Base-by-base conservation (phyloP, 2,329 filamentous ascomycete genomes). In the Phaeosphaeria sp. region DNA sequence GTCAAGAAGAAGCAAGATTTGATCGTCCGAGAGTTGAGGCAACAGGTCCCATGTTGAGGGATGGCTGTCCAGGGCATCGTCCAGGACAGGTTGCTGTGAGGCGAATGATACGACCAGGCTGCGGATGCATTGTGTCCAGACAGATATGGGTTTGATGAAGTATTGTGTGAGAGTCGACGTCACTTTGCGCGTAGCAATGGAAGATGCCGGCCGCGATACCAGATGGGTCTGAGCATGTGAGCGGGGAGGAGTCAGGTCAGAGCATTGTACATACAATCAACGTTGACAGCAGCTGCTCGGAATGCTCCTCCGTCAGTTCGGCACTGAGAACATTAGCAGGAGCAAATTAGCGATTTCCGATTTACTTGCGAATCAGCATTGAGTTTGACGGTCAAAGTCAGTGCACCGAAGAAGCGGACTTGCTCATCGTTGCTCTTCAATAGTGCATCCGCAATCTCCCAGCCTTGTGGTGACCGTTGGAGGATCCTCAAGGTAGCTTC, bases 311-410 rank as follows among this genome's bases (percentile, higher is more conserved):
- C 27, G 64, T 72, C 49, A 78, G 53, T 7, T 66, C 65, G 27
- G 68, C 64, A 11, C 72, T 75, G 53, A 42, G 7, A 11, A 17
- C 39, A 53, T 69, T 47, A 67, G 59, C 8, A 18, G 13, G 43
- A 45, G 25, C 15, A 48, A 33, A 7, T 21, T n/a, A 18, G n/a
- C 25, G 3, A 27, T 6, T n/a, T 2, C 25, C 13, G 20, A 39
- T 45, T 25, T 7, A 69, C 82, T 62, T 80, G 91, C 90, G 89
- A 92, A 73, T 95, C 92, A n/a, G 89, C 90, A 74, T 98, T 97
- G 57, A 98, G 86, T 79, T 98, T 99, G 68, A 98, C 88, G 50
- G 92, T 96, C 65, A 97, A 90, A 0, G 94, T 98, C 57, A 97
- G 83, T 27, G 93, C 94, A 15, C 92, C 95, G 74, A 96, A 97